Evolutionary conservation across 2,329 filamentous ascomycete species (phyloP), one percentile per base, ranked within the genome.

Genomic region (Aureobasidium pullulans): DNA sequence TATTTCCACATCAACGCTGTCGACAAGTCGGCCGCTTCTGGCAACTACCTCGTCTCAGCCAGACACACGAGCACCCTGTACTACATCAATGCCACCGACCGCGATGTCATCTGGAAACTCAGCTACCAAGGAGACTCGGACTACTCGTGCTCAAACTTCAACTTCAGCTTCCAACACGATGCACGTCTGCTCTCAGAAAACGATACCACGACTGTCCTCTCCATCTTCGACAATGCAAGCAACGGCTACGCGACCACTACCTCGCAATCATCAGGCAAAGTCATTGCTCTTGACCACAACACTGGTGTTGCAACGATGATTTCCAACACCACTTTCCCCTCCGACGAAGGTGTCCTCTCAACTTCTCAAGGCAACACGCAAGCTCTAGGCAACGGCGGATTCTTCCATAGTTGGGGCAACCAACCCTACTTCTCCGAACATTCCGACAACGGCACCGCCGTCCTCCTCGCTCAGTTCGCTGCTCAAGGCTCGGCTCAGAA

Each of bases 1-100:
- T 81, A 75, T 66, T 80, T 80, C 67, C 79, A 82, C 67, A 77
- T 83, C 68, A 81, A 83, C 68, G 77, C 78, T 40, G 68, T 83
- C 37, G 78, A 80, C 65, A 81, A 81, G 66, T 61, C 62, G 9
- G 19, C 48, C n/a, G 62, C 66, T 0, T 66, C 73, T 0, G 78
- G 79, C 3, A 76, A 82, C 62, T 84, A 80, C 59, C 65, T 83
- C 9, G 72, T 84, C 32, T 83, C 80, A 0, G 74, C 76, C 1
- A 76, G 79, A 2, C 74, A 81, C 64, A 73, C 75, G 50, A 75
- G 73, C 64, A 72, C 76, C 5, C 69, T 83, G 16, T 73, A 73
- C 53, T 74, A 73, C 53, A 73, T 84, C 64, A 76, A 77, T 60
- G 70, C 70, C 5, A 72, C 71, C 6, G 73, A 76, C 19, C 79